Evolutionary conservation across 2,329 filamentous ascomycete genomes (phyloP).

Genomic region (Colletotrichum sansevieriae): DNA sequence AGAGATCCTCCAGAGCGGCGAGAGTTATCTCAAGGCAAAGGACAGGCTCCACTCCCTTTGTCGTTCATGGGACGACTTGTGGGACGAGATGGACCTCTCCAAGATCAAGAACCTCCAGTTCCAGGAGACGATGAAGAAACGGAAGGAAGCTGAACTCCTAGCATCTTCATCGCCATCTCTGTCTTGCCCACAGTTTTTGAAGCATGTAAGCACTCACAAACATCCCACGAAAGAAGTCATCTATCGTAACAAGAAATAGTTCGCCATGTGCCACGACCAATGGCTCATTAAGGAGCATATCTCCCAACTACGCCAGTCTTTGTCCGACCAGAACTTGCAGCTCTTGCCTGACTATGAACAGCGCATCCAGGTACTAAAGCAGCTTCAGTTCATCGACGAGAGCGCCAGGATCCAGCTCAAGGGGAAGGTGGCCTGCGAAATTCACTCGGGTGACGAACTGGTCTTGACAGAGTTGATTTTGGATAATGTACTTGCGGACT

Average conservation of each 20-base stretch:
- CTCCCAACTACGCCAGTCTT: constrained; percentile 83
- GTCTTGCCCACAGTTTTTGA: constrained; percentile 82
- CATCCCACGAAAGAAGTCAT: constrained; percentile 2
- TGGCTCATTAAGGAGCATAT: constrained; percentile 98
- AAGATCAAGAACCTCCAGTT: constrained; percentile 86
- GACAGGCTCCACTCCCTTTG: constrained; percentile 78
- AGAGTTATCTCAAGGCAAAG: constrained; percentile 67
- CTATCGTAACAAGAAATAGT: constrained; percentile 66
- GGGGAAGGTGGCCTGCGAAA: constrained; percentile 98
- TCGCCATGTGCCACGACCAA: constrained; percentile 95
- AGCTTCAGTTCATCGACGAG: constrained; percentile 92
- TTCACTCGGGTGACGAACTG: constrained; percentile 96
- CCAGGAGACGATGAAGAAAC: constrained; percentile 82
- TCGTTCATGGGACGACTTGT: constrained; percentile 80
- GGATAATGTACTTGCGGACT: constrained; percentile 95
- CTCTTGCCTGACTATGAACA: constrained; percentile 97
- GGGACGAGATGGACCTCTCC: constrained; percentile 87
- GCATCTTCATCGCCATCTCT: constrained; percentile 76
- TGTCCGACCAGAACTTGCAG: constrained; percentile 97
- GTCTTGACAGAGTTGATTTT: constrained; percentile 96
- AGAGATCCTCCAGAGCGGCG: constrained; percentile 68
- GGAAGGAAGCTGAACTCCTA: constrained; percentile 71
- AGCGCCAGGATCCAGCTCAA: constrained; percentile 92
- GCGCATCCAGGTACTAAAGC: constrained; percentile 89
- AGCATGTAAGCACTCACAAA: constrained; percentile 77